phyloP scores from a whole-genome alignment of 2,329 filamentous ascomycete genomes.

The Proliferodiscus dingleyae region DNA sequence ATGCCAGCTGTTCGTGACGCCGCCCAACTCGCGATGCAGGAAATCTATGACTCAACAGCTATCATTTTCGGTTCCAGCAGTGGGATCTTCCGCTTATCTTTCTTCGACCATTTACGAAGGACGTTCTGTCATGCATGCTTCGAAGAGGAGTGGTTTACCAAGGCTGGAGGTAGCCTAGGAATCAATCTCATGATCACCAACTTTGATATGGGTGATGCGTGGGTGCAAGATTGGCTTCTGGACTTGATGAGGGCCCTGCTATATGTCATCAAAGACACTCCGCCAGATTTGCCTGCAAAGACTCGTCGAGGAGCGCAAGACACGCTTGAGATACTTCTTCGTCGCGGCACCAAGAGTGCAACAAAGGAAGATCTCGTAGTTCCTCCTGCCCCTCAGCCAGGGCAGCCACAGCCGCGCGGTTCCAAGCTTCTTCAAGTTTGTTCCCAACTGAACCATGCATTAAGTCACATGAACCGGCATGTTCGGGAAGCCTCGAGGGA shows the following conservation, averaged over 20 bases:
- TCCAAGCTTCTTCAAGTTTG: conserved; percentile 72
- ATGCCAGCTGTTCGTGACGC: conserved; percentile 73
- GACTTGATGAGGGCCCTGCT: conserved; percentile 89
- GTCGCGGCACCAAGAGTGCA: conserved; percentile 71
- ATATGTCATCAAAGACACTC: conserved; percentile 98
- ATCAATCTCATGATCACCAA: conserved; percentile 85
- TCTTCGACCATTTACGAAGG: conserved; percentile 78
- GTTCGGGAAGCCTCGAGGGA: conserved; percentile 83
- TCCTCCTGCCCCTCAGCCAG: conserved; percentile 47
- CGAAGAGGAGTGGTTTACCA: conserved; percentile 98
- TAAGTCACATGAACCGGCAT: conserved; percentile 93
- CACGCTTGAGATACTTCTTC: conserved; percentile 74
- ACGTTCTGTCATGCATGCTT: conserved; percentile 93
- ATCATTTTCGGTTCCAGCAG: conserved; percentile 73
- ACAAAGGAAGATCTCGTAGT: conserved; percentile 70
- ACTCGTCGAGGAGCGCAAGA: conserved; percentile 78
- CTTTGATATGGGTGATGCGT: conserved; percentile 75
- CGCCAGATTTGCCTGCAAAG: conserved; percentile 84
- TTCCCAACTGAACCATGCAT: conserved; percentile 77
- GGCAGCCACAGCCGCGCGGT: conserved; percentile 52
- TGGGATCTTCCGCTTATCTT: conserved; percentile 69
- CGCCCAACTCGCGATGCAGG: conserved; percentile 71
- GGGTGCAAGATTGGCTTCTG: conserved; percentile 76
- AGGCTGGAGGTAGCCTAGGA: conserved; percentile 85
- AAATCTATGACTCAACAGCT: conserved; percentile 70